Evolutionary conservation across 805 yeast species (phyloP).

Genomic region (Wickerhamomyces canadensis): DNA sequence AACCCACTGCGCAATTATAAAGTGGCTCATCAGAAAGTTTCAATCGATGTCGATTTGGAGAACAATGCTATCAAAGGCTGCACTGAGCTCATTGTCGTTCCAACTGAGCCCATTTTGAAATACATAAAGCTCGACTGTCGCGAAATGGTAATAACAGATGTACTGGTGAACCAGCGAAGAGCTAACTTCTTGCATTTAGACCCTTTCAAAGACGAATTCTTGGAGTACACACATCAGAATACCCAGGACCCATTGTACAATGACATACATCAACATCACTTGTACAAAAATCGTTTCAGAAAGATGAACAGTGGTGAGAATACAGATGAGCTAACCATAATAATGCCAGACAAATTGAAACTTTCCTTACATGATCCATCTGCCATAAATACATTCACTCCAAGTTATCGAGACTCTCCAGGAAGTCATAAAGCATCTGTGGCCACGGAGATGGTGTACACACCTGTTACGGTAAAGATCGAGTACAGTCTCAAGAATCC

Average conservation of each 20-base stretch:
- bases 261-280: slow-evolving; percentile 50
- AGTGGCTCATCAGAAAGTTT: slow-evolving; percentile 80
- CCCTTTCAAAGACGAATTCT: slow-evolving; percentile 32
- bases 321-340: slow-evolving; percentile 60
- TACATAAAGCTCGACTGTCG: slow-evolving; percentile 74
- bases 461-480: slow-evolving; percentile 69
- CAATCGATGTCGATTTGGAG: slow-evolving; percentile 74
- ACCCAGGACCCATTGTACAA: slow-evolving; percentile 5
- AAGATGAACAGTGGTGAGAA: slow-evolving; percentile 46
- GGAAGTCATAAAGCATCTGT: slow-evolving; percentile 25
- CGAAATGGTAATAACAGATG: slow-evolving; percentile 58
- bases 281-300: slow-evolving; percentile 46
- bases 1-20: slow-evolving; percentile 36
- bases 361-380: slow-evolving; percentile 52
- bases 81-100: slow-evolving; percentile 79
- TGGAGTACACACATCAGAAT: slow-evolving; percentile 27
- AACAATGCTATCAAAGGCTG: slow-evolving; percentile 55
- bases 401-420: slow-evolving; percentile 34
- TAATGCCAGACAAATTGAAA: slow-evolving; percentile 61
- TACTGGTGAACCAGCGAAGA: slow-evolving; percentile 57
- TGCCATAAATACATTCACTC: slow-evolving; percentile 29
- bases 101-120: slow-evolving; percentile 53
- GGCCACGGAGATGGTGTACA: slow-evolving; percentile 44
- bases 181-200: slow-evolving; percentile 56
- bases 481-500: slow-evolving; percentile 63